Evolutionary conservation across 768 basidiomycete genomes (phyloP).

Genomic region (Lentinula raphanica): DNA sequence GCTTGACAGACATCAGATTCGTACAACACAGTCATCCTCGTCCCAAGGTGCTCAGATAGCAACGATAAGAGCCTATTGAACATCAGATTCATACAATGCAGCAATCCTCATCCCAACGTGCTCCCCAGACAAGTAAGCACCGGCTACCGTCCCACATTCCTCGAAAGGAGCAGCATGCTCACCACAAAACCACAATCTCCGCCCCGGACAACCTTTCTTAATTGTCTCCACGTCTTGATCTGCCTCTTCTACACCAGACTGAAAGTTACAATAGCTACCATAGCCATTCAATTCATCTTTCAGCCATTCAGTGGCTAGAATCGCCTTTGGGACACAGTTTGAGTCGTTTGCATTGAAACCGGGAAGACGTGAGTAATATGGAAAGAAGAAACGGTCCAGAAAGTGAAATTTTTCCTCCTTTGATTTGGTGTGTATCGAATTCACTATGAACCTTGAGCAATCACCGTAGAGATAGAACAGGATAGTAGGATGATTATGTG

Average conservation of each 20-base stretch:
- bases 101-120: slow-evolving; percentile 8
- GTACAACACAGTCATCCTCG: too few relatives aligned
- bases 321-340: slow-evolving; percentile 9
- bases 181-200: slow-evolving; percentile 16
- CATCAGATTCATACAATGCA: neutral
- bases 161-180: slow-evolving; percentile 17
- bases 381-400: slow-evolving; percentile 13
- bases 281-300: slow-evolving; percentile 12
- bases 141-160: slow-evolving; percentile 16
- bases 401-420: slow-evolving; percentile 13
- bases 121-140: slow-evolving; percentile 15
- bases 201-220: slow-evolving; percentile 10
- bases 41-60: too few relatives aligned
- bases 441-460: slow-evolving; percentile 15
- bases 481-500: slow-evolving; percentile 17
- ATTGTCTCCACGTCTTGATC: slow-evolving; percentile 16
- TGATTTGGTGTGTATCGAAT: slow-evolving; percentile 12
- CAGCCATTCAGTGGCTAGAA: slow-evolving; percentile 17
- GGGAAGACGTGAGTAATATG: slow-evolving; percentile 16
- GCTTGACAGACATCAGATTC: too few relatives aligned
- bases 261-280: slow-evolving; percentile 18
- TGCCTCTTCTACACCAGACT: slow-evolving; percentile 13
- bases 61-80: neutral
- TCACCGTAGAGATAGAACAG: slow-evolving; percentile 17
- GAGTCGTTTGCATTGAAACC: slow-evolving; percentile 10